Conservation (phyloP, 345 rosid genomes). For the Camelina laxa region DNA sequence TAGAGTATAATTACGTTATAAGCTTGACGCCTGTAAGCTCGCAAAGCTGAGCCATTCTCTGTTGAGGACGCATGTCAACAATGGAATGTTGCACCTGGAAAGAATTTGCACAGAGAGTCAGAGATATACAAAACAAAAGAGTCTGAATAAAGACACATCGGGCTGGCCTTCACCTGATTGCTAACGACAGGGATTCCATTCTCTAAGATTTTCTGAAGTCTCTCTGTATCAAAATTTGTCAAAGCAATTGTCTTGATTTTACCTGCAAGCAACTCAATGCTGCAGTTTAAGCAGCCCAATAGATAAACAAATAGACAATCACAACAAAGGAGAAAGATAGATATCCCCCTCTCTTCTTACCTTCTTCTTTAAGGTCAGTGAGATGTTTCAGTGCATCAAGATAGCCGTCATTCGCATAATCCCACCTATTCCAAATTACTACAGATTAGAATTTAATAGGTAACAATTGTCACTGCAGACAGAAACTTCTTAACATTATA, state of each 20-base stretch:
- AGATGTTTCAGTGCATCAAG: constrained; percentile 90
- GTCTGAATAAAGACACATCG: background rate
- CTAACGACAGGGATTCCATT: constrained; percentile 91
- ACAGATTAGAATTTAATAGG: background rate
- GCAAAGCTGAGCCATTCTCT: constrained; percentile 95
- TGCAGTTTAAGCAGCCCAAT: constrained; percentile 30
- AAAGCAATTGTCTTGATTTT: constrained; percentile 91
- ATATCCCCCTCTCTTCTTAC: constrained; percentile 38
- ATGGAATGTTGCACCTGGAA: constrained; percentile 92
- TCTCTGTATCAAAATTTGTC: constrained; percentile 92
- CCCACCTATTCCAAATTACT: constrained; percentile 67
- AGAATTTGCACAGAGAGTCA: constrained; percentile 11
- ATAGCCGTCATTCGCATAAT: constrained; percentile 85
- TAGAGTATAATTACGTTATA: constrained; percentile 66
- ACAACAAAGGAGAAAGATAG: constrained; percentile 19
- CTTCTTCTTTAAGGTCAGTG: constrained; percentile 90
- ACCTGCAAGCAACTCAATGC: constrained; percentile 54
- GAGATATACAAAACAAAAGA: background rate
- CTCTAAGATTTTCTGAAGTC: constrained; percentile 80
- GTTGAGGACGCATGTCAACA: constrained; percentile 97
- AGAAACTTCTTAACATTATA: background rate
- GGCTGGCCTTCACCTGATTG: constrained; percentile 68
- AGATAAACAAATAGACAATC: constrained; percentile 19
- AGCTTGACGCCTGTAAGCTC: constrained; percentile 90
- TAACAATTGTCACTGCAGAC: background rate